Conservation (phyloP, 257 asterid genomes). For the Echium plantagineum region DNA sequence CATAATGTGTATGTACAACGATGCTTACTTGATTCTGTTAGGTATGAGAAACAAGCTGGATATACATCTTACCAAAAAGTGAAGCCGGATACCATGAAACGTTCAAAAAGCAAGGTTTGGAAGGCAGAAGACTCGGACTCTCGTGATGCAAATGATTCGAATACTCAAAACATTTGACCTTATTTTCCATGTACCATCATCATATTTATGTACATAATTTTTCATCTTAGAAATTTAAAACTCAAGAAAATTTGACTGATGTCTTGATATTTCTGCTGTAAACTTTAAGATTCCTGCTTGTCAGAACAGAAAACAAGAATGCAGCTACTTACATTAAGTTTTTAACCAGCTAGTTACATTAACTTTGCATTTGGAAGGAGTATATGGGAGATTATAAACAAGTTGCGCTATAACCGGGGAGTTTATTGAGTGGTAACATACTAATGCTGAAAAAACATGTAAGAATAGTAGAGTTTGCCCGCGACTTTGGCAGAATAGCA, state of each 20-base stretch:
- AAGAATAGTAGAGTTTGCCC: too few relatives aligned
- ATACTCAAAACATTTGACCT: background rate
- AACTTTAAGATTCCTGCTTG: background rate
- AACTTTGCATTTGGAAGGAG: too few relatives aligned
- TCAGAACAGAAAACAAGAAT: background rate
- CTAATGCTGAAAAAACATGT: too few relatives aligned
- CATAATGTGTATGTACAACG: too few relatives aligned
- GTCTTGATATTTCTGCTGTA: background rate
- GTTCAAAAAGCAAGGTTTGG: background rate
- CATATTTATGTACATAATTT: background rate
- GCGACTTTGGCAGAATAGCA: too few relatives aligned
- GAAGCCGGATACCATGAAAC: background rate
- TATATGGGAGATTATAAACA: too few relatives aligned
- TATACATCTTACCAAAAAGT: background rate
- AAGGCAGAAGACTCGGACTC: background rate
- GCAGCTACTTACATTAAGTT: background rate
- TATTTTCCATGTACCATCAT: background rate
- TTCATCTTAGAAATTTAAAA: background rate
- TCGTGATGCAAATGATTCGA: background rate
- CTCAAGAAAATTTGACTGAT: background rate
- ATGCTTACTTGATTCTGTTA: too few relatives aligned
- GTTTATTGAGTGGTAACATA: too few relatives aligned
- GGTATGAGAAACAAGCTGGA: background rate
- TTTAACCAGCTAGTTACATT: too few relatives aligned
- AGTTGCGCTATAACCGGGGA: too few relatives aligned